phyloP scores from a whole-genome alignment of 805 yeast species.

The Wickerhamiella domercqiae region DNA sequence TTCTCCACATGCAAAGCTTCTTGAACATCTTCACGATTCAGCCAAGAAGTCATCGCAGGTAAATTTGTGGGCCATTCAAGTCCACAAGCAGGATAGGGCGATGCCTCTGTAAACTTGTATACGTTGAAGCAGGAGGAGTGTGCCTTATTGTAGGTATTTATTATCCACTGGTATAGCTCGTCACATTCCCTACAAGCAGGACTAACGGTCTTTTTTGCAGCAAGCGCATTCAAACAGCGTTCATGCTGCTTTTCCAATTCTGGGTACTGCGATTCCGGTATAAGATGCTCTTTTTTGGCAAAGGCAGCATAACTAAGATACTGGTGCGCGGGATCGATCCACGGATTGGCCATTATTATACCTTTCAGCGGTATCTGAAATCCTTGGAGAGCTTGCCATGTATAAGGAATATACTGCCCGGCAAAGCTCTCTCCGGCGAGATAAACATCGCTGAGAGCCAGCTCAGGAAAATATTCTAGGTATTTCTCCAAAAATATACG shows the following conservation, averaged over 20 bases:
- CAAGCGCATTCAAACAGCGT: slow-evolving; percentile 19
- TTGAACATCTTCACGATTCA: slow-evolving; percentile 33
- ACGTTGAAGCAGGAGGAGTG: slow-evolving; percentile 54
- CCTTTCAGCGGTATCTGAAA: slow-evolving; percentile 25
- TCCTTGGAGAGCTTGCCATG: slow-evolving; percentile 45
- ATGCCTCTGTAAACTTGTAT: slow-evolving; percentile 62
- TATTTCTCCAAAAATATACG: slow-evolving; percentile 50
- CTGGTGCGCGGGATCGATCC: slow-evolving; percentile 83
- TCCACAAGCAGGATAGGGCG: slow-evolving; percentile 76
- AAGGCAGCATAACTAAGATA: slow-evolving; percentile 67
- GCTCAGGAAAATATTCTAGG: slow-evolving; percentile 60
- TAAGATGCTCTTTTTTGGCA: slow-evolving; percentile 41
- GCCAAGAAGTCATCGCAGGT: slow-evolving; percentile 33
- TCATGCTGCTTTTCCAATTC: slow-evolving; percentile 17
- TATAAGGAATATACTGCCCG: slow-evolving; percentile 88
- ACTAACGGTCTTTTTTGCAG: slow-evolving; percentile 10
- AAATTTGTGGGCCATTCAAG: slow-evolving; percentile 77
- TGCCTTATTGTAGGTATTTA: slow-evolving; percentile 5
- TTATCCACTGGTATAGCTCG: slow-evolving; percentile 21
- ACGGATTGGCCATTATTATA: slow-evolving; percentile 77
- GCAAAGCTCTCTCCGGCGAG: slow-evolving; percentile 95
- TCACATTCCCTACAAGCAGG: slow-evolving; percentile 25
- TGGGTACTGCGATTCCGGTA: slow-evolving; percentile 23
- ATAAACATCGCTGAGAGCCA: slow-evolving; percentile 43
- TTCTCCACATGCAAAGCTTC: slow-evolving; percentile 32